Evolutionary conservation across 1,139 yeast genomes (phyloP).

Genomic region (Pichia norvegensis): DNA sequence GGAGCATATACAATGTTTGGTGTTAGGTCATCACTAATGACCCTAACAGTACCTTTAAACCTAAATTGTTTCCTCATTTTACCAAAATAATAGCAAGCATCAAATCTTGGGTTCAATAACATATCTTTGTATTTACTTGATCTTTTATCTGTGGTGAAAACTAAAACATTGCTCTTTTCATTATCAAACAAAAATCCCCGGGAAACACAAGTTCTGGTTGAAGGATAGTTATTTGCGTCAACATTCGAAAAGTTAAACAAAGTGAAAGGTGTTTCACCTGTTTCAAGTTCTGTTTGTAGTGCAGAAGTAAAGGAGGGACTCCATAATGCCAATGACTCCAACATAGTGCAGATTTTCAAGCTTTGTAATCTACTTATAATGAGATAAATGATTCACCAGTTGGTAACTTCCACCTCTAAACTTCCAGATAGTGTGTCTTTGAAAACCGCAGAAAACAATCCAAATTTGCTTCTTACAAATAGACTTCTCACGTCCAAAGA

Average conservation of each 20-base stretch:
- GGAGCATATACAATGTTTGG: constrained; percentile 17
- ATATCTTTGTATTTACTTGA: constrained; percentile 56
- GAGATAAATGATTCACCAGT: too few relatives aligned
- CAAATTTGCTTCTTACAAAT: not conserved
- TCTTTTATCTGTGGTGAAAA: constrained; percentile 68
- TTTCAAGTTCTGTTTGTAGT: constrained; percentile 38
- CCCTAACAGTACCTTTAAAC: constrained; percentile 56
- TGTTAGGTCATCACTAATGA: constrained; percentile 27
- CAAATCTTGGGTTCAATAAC: constrained; percentile 45
- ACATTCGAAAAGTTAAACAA: constrained; percentile 67
- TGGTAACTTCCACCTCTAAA: not conserved
- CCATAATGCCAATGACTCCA: constrained; percentile 49
- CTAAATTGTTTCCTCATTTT: constrained; percentile 60
- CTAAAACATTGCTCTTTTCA: constrained; percentile 55
- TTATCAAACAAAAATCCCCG: constrained; percentile 74
- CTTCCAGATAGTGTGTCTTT: not conserved
- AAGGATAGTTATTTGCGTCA: constrained; percentile 49
- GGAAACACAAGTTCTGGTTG: constrained; percentile 60
- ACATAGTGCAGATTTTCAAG: constrained; percentile 28
- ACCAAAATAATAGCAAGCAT: constrained; percentile 70
- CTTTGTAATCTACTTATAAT: not conserved
- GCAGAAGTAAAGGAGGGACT: constrained; percentile 51
- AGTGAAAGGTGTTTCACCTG: constrained; percentile 33
- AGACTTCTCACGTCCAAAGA: not conserved
- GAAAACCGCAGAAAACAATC: not conserved